Conservation (phyloP, 345 rosid genomes). For the Cardamine occulta region DNA sequence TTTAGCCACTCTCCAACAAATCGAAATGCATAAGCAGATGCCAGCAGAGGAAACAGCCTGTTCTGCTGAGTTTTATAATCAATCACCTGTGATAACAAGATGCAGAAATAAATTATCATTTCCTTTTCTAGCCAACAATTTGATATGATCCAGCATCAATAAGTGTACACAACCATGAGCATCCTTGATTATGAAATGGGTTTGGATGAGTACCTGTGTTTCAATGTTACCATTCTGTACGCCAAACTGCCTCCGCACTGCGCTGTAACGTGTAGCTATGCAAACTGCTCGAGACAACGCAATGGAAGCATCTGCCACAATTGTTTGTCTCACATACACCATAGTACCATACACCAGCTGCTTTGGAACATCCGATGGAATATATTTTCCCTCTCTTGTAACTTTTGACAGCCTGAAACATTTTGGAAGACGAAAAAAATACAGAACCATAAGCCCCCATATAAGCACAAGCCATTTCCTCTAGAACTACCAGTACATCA, state of each 20-base stretch:
- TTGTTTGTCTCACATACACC: conserved; percentile 88
- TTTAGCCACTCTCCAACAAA: conserved; percentile 98
- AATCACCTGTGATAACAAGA: conserved; percentile 68
- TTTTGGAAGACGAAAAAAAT: conserved; percentile 35
- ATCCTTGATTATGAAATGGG: conserved; percentile 14
- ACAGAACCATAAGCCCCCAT: conserved; percentile 21
- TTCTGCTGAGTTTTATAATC: conserved; percentile 96
- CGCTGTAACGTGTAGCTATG: conserved; percentile 96
- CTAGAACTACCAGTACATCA: conserved; percentile 7
- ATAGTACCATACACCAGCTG: conserved; percentile 95
- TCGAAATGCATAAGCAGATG: conserved; percentile 98
- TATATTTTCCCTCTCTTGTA: conserved; percentile 85
- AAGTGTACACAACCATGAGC: conserved; percentile 9
- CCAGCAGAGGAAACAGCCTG: conserved; percentile 97
- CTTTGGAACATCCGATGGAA: conserved; percentile 80
- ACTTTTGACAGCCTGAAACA: conserved; percentile 80
- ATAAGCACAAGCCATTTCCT: conserved; percentile 15
- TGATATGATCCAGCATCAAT: conserved; percentile 2
- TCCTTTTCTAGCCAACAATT: conserved; percentile 9
- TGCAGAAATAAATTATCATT: conserved; percentile 22
- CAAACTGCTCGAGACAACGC: conserved; percentile 94
- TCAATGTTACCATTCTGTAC: conserved; percentile 69
- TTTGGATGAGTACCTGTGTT: conserved; percentile 68
- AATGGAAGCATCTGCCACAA: conserved; percentile 84
- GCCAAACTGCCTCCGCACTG: conserved; percentile 97